Percentiles rank a stretch among this genome's conserved stretches.
Evolutionary conservation across 2,329 filamentous ascomycete species (phyloP).

Genomic region (Trichoderma guizhouense): DNA sequence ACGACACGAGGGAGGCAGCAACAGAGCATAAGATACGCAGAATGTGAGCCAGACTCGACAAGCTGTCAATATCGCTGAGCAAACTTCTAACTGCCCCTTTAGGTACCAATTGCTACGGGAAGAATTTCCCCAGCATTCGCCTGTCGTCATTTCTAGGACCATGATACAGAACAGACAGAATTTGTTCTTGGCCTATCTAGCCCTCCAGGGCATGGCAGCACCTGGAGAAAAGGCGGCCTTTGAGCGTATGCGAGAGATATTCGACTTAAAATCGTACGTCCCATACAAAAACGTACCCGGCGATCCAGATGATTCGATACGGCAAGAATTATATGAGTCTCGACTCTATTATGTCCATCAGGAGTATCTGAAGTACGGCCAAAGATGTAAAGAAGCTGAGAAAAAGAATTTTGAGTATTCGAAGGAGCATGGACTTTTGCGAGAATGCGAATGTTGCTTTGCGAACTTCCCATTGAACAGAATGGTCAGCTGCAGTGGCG

Average conservation of each 20-base stretch:
- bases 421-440: constrained; percentile 48
- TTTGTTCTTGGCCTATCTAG: constrained; percentile 23
- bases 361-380: constrained; percentile 22
- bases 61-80: not conserved
- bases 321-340: constrained; percentile 24
- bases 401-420: constrained; percentile 41
- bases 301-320: constrained; percentile 14
- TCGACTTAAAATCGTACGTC: not conserved
- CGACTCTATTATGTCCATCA: constrained; percentile 16
- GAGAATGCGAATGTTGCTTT: constrained; percentile 74
- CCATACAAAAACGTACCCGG: not conserved
- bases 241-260: not conserved
- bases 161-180: constrained; percentile 18
- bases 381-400: constrained; percentile 29
- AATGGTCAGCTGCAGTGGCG: constrained; percentile 64
- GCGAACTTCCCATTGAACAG: constrained; percentile 62
- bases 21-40: not conserved
- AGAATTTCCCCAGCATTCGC: constrained; percentile 25
- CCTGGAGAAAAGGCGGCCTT: not conserved
- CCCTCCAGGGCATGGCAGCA: not conserved
- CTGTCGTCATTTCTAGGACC: constrained; percentile 14
- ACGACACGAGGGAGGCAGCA: not conserved
- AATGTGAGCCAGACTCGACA: not conserved
- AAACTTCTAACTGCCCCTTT: not conserved
- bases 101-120: not conserved